Evolutionary conservation across 2,329 filamentous ascomycete species (phyloP).

Genomic region (Xylariales sp.): DNA sequence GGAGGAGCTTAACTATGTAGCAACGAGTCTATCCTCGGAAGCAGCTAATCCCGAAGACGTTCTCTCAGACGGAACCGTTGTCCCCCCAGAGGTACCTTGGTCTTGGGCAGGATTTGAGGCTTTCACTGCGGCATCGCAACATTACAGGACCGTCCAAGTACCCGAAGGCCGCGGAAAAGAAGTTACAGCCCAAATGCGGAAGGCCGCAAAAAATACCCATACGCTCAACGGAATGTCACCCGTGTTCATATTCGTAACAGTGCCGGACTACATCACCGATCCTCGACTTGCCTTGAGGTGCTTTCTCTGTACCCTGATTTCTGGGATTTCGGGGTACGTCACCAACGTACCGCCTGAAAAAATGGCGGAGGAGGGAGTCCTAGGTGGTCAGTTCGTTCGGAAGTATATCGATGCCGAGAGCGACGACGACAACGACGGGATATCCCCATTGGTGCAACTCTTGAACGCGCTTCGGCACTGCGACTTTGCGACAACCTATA

Average conservation of each 20-base stretch:
- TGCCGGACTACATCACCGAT: neutral
- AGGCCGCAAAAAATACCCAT: neutral
- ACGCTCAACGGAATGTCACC: neutral
- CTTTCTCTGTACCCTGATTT: slow-evolving; percentile 9
- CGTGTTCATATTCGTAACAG: neutral
- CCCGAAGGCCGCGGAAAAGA: neutral
- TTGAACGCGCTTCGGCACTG: slow-evolving; percentile 9
- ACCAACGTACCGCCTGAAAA: neutral
- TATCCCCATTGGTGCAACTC: neutral
- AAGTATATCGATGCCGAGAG: neutral
- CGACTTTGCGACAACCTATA: neutral
- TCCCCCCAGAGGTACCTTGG: neutral
- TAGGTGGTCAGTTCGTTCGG: neutral
- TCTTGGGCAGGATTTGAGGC: neutral
- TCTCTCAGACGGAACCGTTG: neutral
- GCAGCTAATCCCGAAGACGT: neutral
- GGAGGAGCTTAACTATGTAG: neutral
- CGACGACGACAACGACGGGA: neutral
- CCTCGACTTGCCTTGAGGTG: neutral
- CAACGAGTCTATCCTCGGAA: neutral
- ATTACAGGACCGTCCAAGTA: neutral
- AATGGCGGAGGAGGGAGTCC: neutral
- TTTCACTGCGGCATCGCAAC: neutral
- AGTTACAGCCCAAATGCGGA: neutral
- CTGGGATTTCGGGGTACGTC: neutral